Evolutionary conservation across 176 grass and related monocot genomes (phyloP).

Genomic region (Oryza brachyantha): DNA sequence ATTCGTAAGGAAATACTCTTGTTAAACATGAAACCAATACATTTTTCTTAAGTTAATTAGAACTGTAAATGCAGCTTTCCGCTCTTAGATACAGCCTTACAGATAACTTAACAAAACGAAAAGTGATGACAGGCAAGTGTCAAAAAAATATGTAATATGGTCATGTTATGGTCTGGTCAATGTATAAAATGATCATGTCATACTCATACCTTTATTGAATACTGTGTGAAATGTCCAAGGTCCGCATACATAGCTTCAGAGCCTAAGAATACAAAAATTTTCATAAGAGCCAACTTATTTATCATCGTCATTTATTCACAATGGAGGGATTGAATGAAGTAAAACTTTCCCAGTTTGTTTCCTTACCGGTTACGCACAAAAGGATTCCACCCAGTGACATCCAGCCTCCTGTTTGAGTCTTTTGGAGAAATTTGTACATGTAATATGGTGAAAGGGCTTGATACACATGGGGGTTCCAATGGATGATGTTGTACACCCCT

Average conservation of each 20-base stretch:
- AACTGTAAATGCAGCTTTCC: neutral
- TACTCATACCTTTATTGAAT: constrained; percentile 84
- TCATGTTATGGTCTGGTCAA: neutral
- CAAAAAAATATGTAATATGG: neutral
- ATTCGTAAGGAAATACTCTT: neutral
- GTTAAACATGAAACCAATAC: neutral
- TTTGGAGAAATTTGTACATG: constrained; percentile 76
- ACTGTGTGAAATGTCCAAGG: constrained; percentile 94
- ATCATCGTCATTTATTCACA: neutral
- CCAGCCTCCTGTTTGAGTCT: constrained; percentile 77
- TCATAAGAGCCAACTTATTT: constrained; percentile 15
- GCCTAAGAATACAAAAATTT: constrained; percentile 43
- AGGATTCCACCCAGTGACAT: constrained; percentile 92
- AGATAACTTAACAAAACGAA: neutral
- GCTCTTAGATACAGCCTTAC: neutral
- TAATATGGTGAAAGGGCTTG: constrained; percentile 77
- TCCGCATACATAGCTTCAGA: constrained; percentile 98
- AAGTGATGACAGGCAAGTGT: neutral
- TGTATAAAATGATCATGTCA: neutral
- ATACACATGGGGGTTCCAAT: constrained; percentile 84
- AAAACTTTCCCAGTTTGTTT: neutral
- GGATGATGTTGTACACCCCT: constrained; percentile 83
- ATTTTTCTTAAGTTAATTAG: neutral
- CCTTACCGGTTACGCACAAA: constrained; percentile 83
- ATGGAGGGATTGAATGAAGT: neutral